Conservation (phyloP, 2,329 filamentous ascomycete genomes). For the Nemania diffusa region DNA sequence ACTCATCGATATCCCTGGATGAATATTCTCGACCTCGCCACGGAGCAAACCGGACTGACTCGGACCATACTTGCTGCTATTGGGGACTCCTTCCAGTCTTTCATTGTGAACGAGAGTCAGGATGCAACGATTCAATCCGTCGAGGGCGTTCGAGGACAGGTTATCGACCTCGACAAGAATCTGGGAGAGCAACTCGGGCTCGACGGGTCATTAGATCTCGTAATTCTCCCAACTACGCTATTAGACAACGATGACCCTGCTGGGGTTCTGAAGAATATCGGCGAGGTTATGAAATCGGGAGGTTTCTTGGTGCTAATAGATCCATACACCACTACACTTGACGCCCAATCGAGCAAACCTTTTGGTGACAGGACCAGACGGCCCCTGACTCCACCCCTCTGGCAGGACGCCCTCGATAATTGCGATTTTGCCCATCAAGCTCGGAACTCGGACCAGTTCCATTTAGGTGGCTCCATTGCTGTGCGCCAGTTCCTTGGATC, state of each 20-base stretch:
- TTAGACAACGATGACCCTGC: conserved; percentile 43
- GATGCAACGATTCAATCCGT: conserved; percentile 11
- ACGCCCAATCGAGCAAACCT: conserved; percentile 32
- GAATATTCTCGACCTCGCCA: conserved; percentile 53
- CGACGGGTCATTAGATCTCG: conserved; percentile 44
- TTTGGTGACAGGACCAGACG: conserved; percentile 15
- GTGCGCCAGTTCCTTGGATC: conserved; percentile 51
- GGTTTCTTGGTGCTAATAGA: conserved; percentile 52
- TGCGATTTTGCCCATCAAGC: conserved; percentile 50
- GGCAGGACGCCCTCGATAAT: conserved; percentile 49
- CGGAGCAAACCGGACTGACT: conserved; percentile 46
- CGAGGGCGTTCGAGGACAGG: conserved; percentile 23
- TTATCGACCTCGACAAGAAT: conserved; percentile 41
- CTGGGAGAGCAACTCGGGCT: conserved; percentile 29
- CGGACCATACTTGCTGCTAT: conserved; percentile 49
- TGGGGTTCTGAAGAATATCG: conserved; percentile 44
- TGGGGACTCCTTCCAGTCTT: conserved; percentile 47
- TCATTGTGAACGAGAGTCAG: conserved; percentile 42
- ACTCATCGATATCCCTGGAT: conserved; percentile 54
- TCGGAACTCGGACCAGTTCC: conserved; percentile 49
- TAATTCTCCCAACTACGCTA: conserved; percentile 51
- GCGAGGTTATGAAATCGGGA: conserved; percentile 50
- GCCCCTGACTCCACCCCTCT: conserved; percentile 47
- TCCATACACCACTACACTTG: conserved; percentile 16
- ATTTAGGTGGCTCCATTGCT: conserved; percentile 50